phyloP scores from a whole-genome alignment of 2,329 filamentous ascomycete species.

The Neopestalotiopsis rosae region DNA sequence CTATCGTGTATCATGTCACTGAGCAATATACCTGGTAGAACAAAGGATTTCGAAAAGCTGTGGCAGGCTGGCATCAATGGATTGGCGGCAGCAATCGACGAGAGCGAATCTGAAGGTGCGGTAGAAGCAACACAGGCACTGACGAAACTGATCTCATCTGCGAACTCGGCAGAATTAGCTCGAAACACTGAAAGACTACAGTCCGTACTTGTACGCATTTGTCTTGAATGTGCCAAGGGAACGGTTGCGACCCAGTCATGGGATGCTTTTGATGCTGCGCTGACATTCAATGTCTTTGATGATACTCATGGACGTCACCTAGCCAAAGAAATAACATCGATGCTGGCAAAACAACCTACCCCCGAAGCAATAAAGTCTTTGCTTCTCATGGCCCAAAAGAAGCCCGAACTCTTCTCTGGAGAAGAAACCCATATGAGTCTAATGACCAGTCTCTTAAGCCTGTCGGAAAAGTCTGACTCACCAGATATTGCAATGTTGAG shows the following conservation, averaged over 20 bases:
- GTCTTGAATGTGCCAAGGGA: constrained; percentile 43
- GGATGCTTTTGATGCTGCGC: constrained; percentile 54
- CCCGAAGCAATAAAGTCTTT: constrained; percentile 48
- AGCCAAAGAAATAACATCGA: constrained; percentile 36
- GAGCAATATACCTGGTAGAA: constrained; percentile 47
- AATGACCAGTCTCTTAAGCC: constrained; percentile 56
- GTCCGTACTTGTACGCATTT: constrained; percentile 47
- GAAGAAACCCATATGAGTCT: constrained; percentile 55
- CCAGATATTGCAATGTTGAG: constrained; percentile 49
- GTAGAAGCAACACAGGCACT: constrained; percentile 36
- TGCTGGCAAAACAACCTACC: constrained; percentile 29
- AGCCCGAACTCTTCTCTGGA: constrained; percentile 48
- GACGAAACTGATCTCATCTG: constrained; percentile 52
- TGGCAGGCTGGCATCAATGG: constrained; percentile 52
- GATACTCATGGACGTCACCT: constrained; percentile 40
- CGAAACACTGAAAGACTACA: constrained; percentile 50
- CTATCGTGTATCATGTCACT: constrained; percentile 68
- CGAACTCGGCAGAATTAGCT: constrained; percentile 44
- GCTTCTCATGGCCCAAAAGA: constrained; percentile 52
- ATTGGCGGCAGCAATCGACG: constrained; percentile 42
- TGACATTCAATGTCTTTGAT: constrained; percentile 48
- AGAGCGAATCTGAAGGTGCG: neutral
- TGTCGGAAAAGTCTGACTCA: constrained; percentile 55
- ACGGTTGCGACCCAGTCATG: constrained; percentile 37
- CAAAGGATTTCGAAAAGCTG: constrained; percentile 42